These are phyloP conservation scores for Eucalyptus tenuipes DNA, from an alignment of 345 rosid species.

Conservation along the genomic window DNA sequence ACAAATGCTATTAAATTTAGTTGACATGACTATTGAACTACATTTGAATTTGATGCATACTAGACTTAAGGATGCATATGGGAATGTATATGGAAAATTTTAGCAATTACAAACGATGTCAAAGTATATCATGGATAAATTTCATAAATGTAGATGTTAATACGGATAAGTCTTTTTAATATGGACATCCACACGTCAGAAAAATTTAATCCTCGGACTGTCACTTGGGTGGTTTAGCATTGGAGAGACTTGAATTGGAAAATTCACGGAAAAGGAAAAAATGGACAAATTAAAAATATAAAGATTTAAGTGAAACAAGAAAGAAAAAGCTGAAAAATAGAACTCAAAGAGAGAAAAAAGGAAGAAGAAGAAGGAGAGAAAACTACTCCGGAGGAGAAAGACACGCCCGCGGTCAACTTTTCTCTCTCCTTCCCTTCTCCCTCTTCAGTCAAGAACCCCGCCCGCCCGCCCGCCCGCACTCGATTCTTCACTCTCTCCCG, in stretches of 20 bases:
- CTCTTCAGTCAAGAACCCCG: background rate
- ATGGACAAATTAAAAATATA: background rate
- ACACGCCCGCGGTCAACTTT: background rate
- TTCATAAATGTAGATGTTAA: fast-evolving
- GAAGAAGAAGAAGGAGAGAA: background rate
- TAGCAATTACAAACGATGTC: fast-evolving
- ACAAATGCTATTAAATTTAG: background rate
- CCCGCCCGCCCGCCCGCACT: background rate
- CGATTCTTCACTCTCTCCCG: background rate
- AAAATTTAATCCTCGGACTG: fast-evolving
- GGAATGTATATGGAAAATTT: background rate
- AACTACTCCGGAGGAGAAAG: background rate
- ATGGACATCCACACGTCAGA: fast-evolving
- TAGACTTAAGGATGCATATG: background rate
- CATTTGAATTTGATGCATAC: background rate
- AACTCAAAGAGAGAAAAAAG: background rate
- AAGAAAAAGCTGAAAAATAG: background rate
- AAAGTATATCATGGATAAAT: background rate
- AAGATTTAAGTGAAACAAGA: background rate
- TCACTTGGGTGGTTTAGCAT: background rate
- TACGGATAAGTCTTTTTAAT: fast-evolving
- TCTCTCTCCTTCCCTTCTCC: background rate
- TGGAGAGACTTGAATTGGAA: background rate
- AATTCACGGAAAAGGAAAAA: background rate
- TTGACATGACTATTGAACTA: fast-evolving